phyloP scores from a whole-genome alignment of 768 basidiomycete species.

The Daedalea quercina region DNA sequence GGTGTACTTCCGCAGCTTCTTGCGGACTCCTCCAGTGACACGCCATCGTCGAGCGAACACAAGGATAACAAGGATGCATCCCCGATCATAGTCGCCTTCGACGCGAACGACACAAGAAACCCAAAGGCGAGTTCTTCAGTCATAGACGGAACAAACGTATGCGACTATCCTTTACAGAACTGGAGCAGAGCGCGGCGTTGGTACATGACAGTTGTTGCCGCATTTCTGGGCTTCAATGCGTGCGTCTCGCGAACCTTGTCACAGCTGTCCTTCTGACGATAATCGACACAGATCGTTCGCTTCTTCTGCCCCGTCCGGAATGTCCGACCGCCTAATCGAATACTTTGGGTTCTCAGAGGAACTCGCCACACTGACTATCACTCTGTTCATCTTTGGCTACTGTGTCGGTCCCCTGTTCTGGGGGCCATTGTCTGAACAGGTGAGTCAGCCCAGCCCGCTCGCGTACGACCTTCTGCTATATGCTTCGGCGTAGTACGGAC shows the following conservation, averaged over 20 bases:
- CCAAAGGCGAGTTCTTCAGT: not conserved
- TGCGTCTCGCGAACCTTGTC: constrained; percentile 21
- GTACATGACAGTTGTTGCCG: constrained; percentile 20
- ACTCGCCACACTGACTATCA: constrained; percentile 47
- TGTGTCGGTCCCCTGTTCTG: constrained; percentile 56
- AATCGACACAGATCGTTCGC: constrained; percentile 37
- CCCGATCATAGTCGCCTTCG: not conserved
- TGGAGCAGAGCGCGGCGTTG: constrained; percentile 18
- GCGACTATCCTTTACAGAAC: constrained; percentile 6
- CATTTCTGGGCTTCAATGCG: constrained; percentile 24
- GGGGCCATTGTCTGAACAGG: constrained; percentile 45
- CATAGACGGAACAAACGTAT: not conserved
- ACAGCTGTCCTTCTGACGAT: constrained; percentile 30
- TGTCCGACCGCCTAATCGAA: constrained; percentile 35
- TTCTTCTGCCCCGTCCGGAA: constrained; percentile 50
- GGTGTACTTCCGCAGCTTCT: no score
- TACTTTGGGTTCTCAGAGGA: constrained; percentile 45
- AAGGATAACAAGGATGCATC: no score
- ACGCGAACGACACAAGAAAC: not conserved
- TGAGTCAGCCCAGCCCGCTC: not conserved
- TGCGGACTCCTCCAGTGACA: no score
- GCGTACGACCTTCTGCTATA: constrained; percentile 23
- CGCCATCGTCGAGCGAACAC: no score
- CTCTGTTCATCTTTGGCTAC: constrained; percentile 66
- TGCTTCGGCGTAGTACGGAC: constrained; percentile 5